A percentile compares a stretch with the other conserved stretches of the same genome.
phyloP scores from a whole-genome alignment of 768 basidiomycete genomes.

The Leccinum sublutescens region DNA sequence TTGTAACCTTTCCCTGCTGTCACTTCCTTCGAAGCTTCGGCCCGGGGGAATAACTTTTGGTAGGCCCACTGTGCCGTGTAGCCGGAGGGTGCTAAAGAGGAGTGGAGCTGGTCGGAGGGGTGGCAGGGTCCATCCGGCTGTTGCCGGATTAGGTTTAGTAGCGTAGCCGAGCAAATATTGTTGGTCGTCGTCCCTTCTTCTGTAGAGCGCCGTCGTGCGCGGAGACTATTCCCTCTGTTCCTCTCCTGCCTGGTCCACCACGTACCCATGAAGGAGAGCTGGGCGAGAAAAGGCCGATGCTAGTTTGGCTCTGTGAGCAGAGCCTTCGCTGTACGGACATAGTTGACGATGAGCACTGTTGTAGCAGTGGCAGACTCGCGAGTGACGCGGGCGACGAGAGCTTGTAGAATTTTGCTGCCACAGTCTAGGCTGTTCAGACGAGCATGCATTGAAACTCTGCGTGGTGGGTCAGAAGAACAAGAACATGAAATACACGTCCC shows the following conservation, averaged over 20 bases:
- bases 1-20: slow-evolving; percentile 53
- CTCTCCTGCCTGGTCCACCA: slow-evolving; percentile 33
- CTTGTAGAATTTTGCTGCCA: slow-evolving; percentile 66
- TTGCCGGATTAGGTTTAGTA: too few species aligned
- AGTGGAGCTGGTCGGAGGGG: too few species aligned
- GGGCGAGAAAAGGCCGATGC: slow-evolving; percentile 64
- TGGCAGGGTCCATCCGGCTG: too few species aligned
- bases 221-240: too few species aligned
- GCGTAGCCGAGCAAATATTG: too few species aligned
- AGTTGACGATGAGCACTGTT: slow-evolving; percentile 39
- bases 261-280: slow-evolving; percentile 62
- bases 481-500: slow-evolving; percentile 60
- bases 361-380: slow-evolving; percentile 9
- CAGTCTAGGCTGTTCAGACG: slow-evolving; percentile 64
- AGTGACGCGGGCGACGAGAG: slow-evolving; percentile 44
- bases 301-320: slow-evolving; percentile 63
- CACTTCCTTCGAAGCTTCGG: slow-evolving; percentile 40
- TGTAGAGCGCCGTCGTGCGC: too few species aligned
- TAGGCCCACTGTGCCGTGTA: slow-evolving; percentile 45
- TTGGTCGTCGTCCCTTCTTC: too few species aligned
- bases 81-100: too few species aligned
- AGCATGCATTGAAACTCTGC: slow-evolving; percentile 55
- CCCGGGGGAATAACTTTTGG: slow-evolving; percentile 72
- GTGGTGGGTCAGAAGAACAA: background rate
- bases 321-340: slow-evolving; percentile 74